phyloP scores from a whole-genome alignment of 768 basidiomycete species.

The Tylopilus intermedius region DNA sequence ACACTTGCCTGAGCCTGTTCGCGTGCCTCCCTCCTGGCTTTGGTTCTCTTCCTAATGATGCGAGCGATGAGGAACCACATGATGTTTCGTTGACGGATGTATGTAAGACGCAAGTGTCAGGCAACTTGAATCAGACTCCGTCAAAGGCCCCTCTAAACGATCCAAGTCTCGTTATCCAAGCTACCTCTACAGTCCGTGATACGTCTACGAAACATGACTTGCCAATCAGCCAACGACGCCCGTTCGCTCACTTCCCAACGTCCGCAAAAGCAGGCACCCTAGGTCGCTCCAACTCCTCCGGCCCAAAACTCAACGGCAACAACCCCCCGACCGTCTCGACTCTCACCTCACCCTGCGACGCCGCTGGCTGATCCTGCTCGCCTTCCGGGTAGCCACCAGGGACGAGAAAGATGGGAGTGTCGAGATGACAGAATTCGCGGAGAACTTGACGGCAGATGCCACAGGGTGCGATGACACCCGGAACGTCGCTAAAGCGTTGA shows the following conservation, averaged over 20 bases:
- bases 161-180: no score
- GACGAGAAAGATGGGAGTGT: constrained; percentile 70
- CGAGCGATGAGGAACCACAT: constrained; percentile 14
- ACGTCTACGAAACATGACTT: no score
- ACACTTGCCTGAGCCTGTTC: constrained; percentile 3
- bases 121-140: no score
- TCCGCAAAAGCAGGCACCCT: constrained; percentile 8
- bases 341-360: constrained; percentile 39
- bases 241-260: not conserved
- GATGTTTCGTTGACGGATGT: not conserved
- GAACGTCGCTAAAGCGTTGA: constrained; percentile 54
- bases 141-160: not conserved
- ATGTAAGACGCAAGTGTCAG: not conserved
- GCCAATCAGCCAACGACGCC: no score
- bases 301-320: constrained; percentile 85
- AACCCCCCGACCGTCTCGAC: constrained; percentile 69
- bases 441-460: constrained; percentile 92
- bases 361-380: constrained; percentile 23
- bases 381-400: constrained; percentile 57
- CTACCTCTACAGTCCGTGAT: no score
- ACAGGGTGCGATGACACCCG: constrained; percentile 71
- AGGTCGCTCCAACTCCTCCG: constrained; percentile 66
- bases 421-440: constrained; percentile 74
- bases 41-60: constrained; percentile 1
- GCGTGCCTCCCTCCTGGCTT: not conserved